Conservation (phyloP, 768 basidiomycete species). For the Candolleomyces efflorescens region DNA sequence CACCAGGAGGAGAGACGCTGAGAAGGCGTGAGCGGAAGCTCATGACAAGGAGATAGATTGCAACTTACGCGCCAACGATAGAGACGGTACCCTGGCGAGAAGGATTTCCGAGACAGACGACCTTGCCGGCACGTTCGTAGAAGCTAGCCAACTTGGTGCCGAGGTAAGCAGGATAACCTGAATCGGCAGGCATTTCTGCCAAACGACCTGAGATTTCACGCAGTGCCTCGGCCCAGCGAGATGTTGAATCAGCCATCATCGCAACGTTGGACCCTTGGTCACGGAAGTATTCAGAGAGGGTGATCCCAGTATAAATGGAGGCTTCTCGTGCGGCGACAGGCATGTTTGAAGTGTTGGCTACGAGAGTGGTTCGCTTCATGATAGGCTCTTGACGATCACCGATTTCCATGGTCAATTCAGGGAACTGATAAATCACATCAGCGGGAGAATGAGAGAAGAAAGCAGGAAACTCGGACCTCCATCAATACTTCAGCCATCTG, state of each 20-base stretch:
- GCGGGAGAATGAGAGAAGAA: not conserved
- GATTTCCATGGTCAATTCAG: constrained; percentile 88
- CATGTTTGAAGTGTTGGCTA: constrained; percentile 99
- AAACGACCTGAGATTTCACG: constrained; percentile 99
- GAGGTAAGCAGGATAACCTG: constrained; percentile 97
- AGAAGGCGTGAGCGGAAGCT: constrained; percentile 10
- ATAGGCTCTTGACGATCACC: constrained; percentile 95
- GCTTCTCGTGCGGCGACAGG: constrained; percentile 99
- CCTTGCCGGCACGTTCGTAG: constrained; percentile 98
- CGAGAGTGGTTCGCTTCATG: constrained; percentile 99
- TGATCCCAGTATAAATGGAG: constrained; percentile 99
- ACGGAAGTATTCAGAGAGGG: constrained; percentile 98
- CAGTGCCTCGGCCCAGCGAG: constrained; percentile 98
- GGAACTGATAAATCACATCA: constrained; percentile 49
- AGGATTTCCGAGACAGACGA: constrained; percentile 87
- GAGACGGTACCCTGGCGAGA: constrained; percentile 89
- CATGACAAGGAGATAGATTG: not conserved
- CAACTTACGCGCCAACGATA: constrained; percentile 94
- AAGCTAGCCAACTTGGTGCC: constrained; percentile 94
- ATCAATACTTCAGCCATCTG: constrained; percentile 98
- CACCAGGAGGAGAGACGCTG: constrained; percentile 97
- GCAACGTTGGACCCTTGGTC: constrained; percentile 97
- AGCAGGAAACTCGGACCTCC: constrained; percentile 51
- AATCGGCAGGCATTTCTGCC: constrained; percentile 99
- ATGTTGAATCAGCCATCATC: constrained; percentile 99